Evolutionary conservation across 495 filamentous ascomycete genomes (phyloP), one percentile per base, ranked within the genome.

Genomic region (Aspergillus homomorphus): DNA sequence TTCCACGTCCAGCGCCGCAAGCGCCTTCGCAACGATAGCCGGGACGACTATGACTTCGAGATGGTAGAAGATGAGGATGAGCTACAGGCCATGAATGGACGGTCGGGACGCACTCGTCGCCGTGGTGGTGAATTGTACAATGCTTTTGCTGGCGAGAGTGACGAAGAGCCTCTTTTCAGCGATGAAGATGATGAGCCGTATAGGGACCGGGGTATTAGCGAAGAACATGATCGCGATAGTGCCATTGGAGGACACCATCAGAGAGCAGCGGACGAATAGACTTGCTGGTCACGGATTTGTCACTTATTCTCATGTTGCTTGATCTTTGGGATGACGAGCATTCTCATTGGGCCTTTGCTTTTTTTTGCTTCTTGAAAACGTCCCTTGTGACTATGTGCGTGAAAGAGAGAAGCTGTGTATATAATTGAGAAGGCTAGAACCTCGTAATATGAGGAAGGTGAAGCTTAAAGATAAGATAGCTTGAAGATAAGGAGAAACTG

Each of bases 21-120:
- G 73, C 84, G 88, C 41, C 78, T 87, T 38, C 83, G 85, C 51
- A 89, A 87, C 68, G 89, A 87, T 72, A 76, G 83, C 23, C 84
- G 89, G 43, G 89, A 94, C 64, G 87, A 91, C 70, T 98, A 97
- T 66, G 92, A 96, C 62, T 98, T 98, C 61, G 93, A 96, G 69
- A 84, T 96, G 64, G 82, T 98, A 26, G 86, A 92, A 60, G 86
- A 92, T 61, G 87, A 91, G 9, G 94, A 96, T 62, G 84, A 83
- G 15, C 79, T 84, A 41, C 89, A 83, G 38, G 83, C 79, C 9
- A 70, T 75, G 65, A 69, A 66, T 45, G 75, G 72, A 15, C 54
- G 53, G 21, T 66, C 72, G 19, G 72, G 71, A 44, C 70, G 68
- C 10, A 70, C 67, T 16, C 74, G 73, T 67, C 83, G 84, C 53